Percentiles rank a stretch among this genome's conserved stretches.
These are phyloP conservation scores for Astrothelium subdiscretum DNA, from an alignment of 495 filamentous ascomycete genomes.

Conservation along the genomic window DNA sequence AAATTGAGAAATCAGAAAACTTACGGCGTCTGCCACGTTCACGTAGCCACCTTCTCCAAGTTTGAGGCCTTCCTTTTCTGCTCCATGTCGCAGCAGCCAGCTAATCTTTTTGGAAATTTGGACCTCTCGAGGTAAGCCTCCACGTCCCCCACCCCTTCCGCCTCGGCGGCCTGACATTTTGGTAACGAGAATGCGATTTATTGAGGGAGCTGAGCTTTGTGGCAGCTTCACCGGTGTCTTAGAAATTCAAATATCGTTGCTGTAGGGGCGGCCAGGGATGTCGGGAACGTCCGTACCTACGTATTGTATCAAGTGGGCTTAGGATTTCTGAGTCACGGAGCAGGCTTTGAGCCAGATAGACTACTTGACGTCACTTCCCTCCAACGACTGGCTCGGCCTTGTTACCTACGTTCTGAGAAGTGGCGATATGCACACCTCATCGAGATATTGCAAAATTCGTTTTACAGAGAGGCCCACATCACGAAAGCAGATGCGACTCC, in stretches of 20 bases:
- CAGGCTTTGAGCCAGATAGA: background rate
- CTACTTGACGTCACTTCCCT: background rate
- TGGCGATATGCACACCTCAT: too few relatives aligned
- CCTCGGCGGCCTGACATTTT: slow-evolving; percentile 10
- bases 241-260: too few relatives aligned
- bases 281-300: too few relatives aligned
- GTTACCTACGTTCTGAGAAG: too few relatives aligned
- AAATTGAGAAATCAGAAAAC: slow-evolving; percentile 26
- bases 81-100: slow-evolving; percentile 71
- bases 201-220: too few relatives aligned
- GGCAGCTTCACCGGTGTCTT: too few relatives aligned
- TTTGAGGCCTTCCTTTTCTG: slow-evolving; percentile 61
- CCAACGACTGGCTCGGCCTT: too few relatives aligned
- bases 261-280: too few relatives aligned
- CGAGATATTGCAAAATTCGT: too few relatives aligned
- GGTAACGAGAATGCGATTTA: background rate
- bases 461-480: too few relatives aligned
- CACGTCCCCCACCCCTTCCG: slow-evolving; percentile 25
- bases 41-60: slow-evolving; percentile 73
- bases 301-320: too few relatives aligned
- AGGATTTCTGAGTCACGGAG: background rate
- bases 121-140: slow-evolving; percentile 41
- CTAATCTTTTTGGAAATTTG: slow-evolving; percentile 72
- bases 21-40: slow-evolving; percentile 63
- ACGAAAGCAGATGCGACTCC: too few relatives aligned